These are phyloP conservation scores for Eucommia ulmoides DNA, from an alignment of 257 asterid genomes.

Conservation along the genomic window DNA sequence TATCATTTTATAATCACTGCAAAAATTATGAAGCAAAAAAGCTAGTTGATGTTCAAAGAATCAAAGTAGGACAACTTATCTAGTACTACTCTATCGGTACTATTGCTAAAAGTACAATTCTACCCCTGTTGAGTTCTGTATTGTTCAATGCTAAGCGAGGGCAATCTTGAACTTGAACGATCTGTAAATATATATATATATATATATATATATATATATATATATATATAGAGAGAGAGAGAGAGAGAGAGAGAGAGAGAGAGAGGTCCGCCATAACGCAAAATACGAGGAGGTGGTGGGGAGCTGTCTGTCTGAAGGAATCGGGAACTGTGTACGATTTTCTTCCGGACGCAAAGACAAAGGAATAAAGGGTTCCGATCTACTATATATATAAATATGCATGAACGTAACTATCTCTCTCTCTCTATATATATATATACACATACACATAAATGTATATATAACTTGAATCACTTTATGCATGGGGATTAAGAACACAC, in stretches of 20 bases:
- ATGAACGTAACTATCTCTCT: too few relatives aligned
- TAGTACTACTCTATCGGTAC: too few relatives aligned
- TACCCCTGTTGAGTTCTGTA: too few relatives aligned
- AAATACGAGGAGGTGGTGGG: conserved; percentile 5
- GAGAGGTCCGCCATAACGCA: too few relatives aligned
- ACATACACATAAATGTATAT: too few relatives aligned
- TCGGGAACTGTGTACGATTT: conserved; percentile 24
- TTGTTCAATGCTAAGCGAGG: background rate
- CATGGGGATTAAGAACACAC: conserved; percentile 36
- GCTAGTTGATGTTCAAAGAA: background rate
- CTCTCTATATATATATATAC: too few relatives aligned
- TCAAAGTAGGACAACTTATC: background rate
- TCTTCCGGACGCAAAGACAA: conserved; percentile 23
- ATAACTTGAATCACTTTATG: conserved; percentile 11
- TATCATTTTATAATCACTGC: background rate
- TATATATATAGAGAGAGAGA: background rate
- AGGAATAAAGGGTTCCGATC: conserved; percentile 13
- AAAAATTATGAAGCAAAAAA: too few relatives aligned
- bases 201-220: too few relatives aligned
- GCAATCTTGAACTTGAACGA: background rate
- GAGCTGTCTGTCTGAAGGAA: conserved; percentile 31
- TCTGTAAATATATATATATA: too few relatives aligned
- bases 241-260: conserved; percentile 26
- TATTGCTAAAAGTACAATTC: too few relatives aligned
- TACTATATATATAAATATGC: conserved; percentile 5